Evolutionary conservation across 2,329 filamentous ascomycete species (phyloP).

Genomic region (Xylariaceae sp.): DNA sequence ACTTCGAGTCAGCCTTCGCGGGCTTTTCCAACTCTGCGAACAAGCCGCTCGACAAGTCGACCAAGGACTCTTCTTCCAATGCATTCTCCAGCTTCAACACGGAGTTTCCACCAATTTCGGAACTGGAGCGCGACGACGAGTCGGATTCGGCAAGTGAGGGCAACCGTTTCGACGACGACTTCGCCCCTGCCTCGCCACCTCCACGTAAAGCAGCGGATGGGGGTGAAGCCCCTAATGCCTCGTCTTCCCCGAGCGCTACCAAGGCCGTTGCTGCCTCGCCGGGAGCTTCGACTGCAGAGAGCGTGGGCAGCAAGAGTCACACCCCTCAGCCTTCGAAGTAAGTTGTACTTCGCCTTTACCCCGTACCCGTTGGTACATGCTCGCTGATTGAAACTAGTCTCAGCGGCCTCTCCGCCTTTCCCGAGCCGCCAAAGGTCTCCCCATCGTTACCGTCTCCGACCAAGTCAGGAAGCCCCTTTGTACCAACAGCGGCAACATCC

Average conservation of each 20-base stretch:
- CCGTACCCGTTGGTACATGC: not conserved
- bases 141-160: conserved; percentile 73
- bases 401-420: conserved; percentile 28
- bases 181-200: conserved; percentile 60
- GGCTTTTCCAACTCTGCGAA: conserved; percentile 56
- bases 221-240: conserved; percentile 23
- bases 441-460: conserved; percentile 31
- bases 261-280: conserved; percentile 29
- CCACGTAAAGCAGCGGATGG: conserved; percentile 31
- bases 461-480: conserved; percentile 29
- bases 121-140: conserved; percentile 76
- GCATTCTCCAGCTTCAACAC: conserved; percentile 53
- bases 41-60: conserved; percentile 42
- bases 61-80: conserved; percentile 39
- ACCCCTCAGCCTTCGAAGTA: conserved; percentile 29
- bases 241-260: conserved; percentile 24
- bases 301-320: conserved; percentile 18
- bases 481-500: conserved; percentile 32
- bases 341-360: conserved; percentile 12
- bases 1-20: conserved; percentile 82
- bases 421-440: conserved; percentile 32
- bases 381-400: conserved; percentile 22
- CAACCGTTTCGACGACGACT: conserved; percentile 91
- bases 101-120: conserved; percentile 93
- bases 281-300: conserved; percentile 23